Evolutionary conservation across 106 monocot species (phyloP), one percentile per base, ranked within the genome.

Genomic region (Triglochin maritima): DNA sequence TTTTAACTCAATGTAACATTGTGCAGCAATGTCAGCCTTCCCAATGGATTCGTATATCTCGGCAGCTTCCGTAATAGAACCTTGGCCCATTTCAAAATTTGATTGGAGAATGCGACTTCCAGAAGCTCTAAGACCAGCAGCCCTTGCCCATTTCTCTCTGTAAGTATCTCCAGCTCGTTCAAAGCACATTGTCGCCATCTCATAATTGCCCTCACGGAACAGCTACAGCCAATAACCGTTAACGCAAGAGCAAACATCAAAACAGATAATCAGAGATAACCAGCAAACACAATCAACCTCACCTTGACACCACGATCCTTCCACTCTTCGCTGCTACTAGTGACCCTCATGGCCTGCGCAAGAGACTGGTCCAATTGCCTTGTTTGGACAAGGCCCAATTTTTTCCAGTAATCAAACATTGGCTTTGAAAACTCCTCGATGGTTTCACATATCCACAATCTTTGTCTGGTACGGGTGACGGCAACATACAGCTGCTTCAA

Each of bases 401-500:
- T 79, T 41, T 85, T 85, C 89, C 85, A 89, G 44, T 83, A 89
- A 56, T 86, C 77, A 83, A 85, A 89, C 69, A 89, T 81, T 1
- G 89, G 89, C 13, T 74, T 71, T n/a, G 78, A 69, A 12, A 67
- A 74, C 42, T 83, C 81, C 53, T 67, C 57, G 5, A 14, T 46
- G 50, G 63, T 83, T 57, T 89, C 89, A 76, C 81, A 83, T 62
- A 89, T 86, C 89, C 89, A 86, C 3, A 86, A 65, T 42, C 89
- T 80, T 60, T 89, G 85, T 47, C 76, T 76, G 2, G 89, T 85
- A 6, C 89, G 72, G 15, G 89, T 89, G 9, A 89, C 74, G 46
- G 89, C 89, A 67, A 89, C 89, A 79, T 89, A 89, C 0, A 89
- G 68, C 55, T 89, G 89, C 66, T 86, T 89, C 68, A 86, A 60